Evolutionary conservation across 441 rosid genomes (phyloP), one percentile per base, ranked within the genome.

Genomic region (Isatis lusitanica): DNA sequence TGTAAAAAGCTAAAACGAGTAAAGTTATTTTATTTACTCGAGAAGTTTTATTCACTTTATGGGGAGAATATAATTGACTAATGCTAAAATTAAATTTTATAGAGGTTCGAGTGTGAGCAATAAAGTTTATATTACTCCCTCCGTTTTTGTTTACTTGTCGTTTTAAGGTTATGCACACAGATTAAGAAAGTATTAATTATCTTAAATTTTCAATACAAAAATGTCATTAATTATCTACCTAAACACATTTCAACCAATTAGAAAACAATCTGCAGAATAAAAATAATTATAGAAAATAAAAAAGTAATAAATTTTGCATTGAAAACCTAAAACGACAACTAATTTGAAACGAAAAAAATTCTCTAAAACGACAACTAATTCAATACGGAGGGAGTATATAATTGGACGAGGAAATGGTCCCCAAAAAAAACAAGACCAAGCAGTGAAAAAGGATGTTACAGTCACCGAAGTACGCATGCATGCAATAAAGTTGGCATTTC

Each of bases 401-500:
- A 53, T 44, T 44, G 64, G 65, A 21, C 18, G 16, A 33, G 8
- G 16, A 42, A 52, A 63, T 71, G 75, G 75, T 71, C 69, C 75
- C 62, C 17, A 60, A 11, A 30, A 4, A 56, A 31, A 56, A 56
- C 40, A 57, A 57, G 40, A 57, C 8, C 21, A 33, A 33, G 33
- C 16, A 4, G 58, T 58, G 13, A 18, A 57, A 59, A 18, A 30
- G 0, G 21, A 13, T 24, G 26, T 24, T 60, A 71, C 69, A 4
- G 44, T 28, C 40, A 62, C 36, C 69, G 55, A 72, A 72, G 76
- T 18, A 52, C 36, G 76, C 76, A 72, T 63, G 76, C 76, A 72
- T 72, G 76, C 70, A 63, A 72, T 60, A 71, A 71, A 62, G 63
- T 71, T 71, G 68, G 55, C 63, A 21, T 63, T 39, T 62, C 15